A percentile compares a stretch with the other conserved stretches of the same genome.
These are phyloP conservation scores for Plectranthus barbatus DNA, from an alignment of 257 asterid genomes.

Conservation along the genomic window DNA sequence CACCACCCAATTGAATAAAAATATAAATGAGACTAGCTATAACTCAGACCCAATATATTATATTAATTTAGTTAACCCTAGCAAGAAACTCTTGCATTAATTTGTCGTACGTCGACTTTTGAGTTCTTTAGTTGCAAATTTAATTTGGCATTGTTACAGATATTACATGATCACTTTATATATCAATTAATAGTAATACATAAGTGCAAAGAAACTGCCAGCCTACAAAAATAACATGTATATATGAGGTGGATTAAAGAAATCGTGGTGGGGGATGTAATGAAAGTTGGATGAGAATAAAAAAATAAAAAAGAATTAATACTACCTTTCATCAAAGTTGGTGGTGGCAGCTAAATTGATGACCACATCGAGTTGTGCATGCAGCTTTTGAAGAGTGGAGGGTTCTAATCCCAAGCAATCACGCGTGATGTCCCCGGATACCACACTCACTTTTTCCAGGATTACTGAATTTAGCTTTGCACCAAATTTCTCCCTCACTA, in stretches of 20 bases:
- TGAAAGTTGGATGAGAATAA: neutral
- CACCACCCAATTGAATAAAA: neutral
- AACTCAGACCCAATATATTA: too few species aligned
- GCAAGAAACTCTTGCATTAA: too few species aligned
- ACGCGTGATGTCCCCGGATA: constrained; percentile 41
- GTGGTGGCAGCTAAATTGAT: constrained; percentile 59
- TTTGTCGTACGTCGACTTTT: too few species aligned
- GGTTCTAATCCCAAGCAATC: constrained; percentile 33
- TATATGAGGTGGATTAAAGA: neutral
- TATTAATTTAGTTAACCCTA: too few species aligned
- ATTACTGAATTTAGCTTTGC: constrained; percentile 19
- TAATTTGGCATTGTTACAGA: too few species aligned
- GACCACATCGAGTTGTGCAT: constrained; percentile 32
- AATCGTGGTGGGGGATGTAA: neutral
- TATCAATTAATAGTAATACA: too few species aligned
- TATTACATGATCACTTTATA: too few species aligned
- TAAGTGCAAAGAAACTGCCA: too few species aligned
- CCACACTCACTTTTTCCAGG: constrained; percentile 16
- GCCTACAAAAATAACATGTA: neutral
- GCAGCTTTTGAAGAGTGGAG: constrained; percentile 20
- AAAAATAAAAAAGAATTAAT: too few species aligned
- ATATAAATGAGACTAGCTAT: too few species aligned
- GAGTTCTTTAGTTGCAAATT: too few species aligned
- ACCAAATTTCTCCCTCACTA: constrained; percentile 38
- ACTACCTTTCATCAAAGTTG: constrained; percentile 60